phyloP scores from a whole-genome alignment of 2,329 filamentous ascomycete genomes.

The Coleophoma crateriformis region DNA sequence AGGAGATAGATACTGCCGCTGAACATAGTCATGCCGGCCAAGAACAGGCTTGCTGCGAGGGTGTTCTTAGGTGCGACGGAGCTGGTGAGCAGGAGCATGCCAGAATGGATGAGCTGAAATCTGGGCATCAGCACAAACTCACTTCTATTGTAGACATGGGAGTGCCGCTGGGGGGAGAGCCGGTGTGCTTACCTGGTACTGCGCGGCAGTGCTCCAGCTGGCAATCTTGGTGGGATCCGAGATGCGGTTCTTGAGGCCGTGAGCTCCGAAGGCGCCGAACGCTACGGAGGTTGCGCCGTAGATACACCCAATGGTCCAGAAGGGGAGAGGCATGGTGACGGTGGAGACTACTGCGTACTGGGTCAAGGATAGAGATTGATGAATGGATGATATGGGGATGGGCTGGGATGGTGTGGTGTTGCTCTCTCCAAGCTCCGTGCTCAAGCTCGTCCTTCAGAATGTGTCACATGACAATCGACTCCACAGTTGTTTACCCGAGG shows the following conservation, averaged over 20 bases:
- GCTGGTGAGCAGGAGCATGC: slow-evolving; percentile 50
- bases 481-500: too few relatives aligned
- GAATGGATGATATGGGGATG: too few relatives aligned
- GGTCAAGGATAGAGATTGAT: too few relatives aligned
- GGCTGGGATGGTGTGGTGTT: too few relatives aligned
- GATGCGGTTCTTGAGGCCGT: slow-evolving; percentile 58
- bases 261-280: slow-evolving; percentile 62
- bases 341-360: neutral
- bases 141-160: neutral
- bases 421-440: too few relatives aligned
- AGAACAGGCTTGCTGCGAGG: slow-evolving; percentile 52
- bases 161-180: neutral
- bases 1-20: slow-evolving; percentile 61
- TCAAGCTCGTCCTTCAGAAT: too few relatives aligned
- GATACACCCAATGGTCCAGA: slow-evolving; percentile 58
- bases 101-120: slow-evolving; percentile 54
- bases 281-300: slow-evolving; percentile 57
- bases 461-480: too few relatives aligned
- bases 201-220: slow-evolving; percentile 59
- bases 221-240: slow-evolving; percentile 51
- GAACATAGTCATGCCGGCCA: slow-evolving; percentile 62
- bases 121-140: neutral
- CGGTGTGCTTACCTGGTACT: slow-evolving; percentile 51
- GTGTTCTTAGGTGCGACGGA: slow-evolving; percentile 47
- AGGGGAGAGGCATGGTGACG: slow-evolving; percentile 24